A percentile compares a stretch with the other conserved stretches of the same genome.
Evolutionary conservation across 2,329 filamentous ascomycete genomes (phyloP).

Genomic region (Alternaria angustiovoidea): DNA sequence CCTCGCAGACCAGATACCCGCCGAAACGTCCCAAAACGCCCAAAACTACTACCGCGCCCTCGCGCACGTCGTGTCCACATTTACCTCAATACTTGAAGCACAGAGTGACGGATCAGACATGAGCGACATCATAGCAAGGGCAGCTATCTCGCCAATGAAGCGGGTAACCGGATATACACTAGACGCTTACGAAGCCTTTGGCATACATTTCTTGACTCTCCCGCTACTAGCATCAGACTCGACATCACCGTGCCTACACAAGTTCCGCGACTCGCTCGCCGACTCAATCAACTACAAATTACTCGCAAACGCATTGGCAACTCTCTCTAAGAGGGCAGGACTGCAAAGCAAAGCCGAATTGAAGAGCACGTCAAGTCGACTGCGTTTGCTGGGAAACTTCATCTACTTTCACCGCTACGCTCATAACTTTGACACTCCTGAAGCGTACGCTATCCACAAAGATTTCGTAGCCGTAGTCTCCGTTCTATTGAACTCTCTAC

Average conservation of each 20-base stretch:
- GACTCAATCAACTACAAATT: constrained; percentile 61
- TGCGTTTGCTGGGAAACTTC: constrained; percentile 68
- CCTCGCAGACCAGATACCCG: constrained; percentile 43
- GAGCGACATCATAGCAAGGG: constrained; percentile 29
- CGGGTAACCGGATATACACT: constrained; percentile 46
- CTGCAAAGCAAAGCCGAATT: constrained; percentile 37
- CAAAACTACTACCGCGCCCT: constrained; percentile 45
- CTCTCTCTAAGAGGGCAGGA: constrained; percentile 36
- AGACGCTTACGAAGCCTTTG: constrained; percentile 51
- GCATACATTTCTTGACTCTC: constrained; percentile 55
- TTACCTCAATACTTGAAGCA: constrained; percentile 16
- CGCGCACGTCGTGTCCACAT: constrained; percentile 30
- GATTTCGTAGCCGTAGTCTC: constrained; percentile 66
- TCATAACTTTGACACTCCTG: constrained; percentile 50
- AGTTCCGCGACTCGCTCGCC: constrained; percentile 51
- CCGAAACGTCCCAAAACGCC: constrained; percentile 44
- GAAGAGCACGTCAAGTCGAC: constrained; percentile 52
- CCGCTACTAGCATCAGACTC: constrained; percentile 44
- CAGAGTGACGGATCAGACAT: constrained; percentile 6
- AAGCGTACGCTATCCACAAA: constrained; percentile 56
- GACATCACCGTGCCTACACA: constrained; percentile 28
- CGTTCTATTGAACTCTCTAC: constrained; percentile 63
- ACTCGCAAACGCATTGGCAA: constrained; percentile 45
- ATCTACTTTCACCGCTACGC: constrained; percentile 65
- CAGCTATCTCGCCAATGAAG: constrained; percentile 41